Conservation (phyloP, 163 green algal genomes). For the Chloromonas sp. region DNA sequence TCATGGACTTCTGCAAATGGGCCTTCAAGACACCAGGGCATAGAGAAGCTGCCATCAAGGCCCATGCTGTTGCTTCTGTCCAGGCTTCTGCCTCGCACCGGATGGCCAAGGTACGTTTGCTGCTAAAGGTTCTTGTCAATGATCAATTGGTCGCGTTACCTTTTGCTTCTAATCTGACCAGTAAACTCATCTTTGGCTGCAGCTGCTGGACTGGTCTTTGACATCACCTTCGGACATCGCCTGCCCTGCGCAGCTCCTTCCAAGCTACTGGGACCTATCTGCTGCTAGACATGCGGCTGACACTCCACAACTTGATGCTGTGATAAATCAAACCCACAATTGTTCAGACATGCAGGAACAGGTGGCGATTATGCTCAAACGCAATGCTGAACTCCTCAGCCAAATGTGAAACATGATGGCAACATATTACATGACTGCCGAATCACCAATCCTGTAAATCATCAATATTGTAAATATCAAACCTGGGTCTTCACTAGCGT, state of each 20-base stretch:
- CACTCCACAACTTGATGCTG: too few species aligned
- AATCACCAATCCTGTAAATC: too few species aligned
- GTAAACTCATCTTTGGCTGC: background rate
- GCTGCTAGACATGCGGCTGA: too few species aligned
- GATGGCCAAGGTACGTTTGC: conserved; percentile 9
- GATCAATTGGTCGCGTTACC: too few species aligned
- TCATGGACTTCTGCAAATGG: conserved; percentile 37
- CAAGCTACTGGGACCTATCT: too few species aligned
- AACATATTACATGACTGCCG: background rate
- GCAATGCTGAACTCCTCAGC: background rate
- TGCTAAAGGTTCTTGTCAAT: too few species aligned
- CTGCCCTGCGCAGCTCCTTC: background rate
- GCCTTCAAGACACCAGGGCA: conserved; percentile 32
- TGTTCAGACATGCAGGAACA: background rate
- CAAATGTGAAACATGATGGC: background rate
- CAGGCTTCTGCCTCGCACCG: conserved; percentile 12
- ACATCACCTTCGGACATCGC: background rate
- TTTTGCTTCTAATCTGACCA: too few species aligned
- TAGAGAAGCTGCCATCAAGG: conserved; percentile 12
- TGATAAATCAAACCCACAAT: too few species aligned
- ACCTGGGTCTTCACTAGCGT: too few species aligned
- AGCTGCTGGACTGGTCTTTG: background rate
- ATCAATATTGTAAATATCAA: too few species aligned
- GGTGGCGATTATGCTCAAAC: background rate
- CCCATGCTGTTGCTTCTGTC: conserved; percentile 20